Conservation (phyloP, 192 early-diverging fungal species). For the Coemansia sp. region DNA sequence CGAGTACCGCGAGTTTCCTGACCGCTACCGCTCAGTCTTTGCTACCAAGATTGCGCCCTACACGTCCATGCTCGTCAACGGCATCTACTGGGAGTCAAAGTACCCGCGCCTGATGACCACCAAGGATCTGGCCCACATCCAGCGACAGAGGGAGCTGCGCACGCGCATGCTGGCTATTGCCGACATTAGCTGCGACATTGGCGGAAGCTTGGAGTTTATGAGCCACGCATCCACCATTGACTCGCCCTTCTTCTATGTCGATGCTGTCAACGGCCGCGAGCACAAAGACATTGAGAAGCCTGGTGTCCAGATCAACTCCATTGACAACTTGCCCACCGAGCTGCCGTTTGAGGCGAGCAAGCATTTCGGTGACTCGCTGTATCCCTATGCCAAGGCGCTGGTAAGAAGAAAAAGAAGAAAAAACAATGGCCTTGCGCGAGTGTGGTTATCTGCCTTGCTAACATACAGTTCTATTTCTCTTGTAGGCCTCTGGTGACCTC, state of each 20-base stretch:
- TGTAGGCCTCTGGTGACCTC: slow-evolving; percentile 53
- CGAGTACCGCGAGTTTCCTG: slow-evolving; percentile 77
- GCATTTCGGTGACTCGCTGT: slow-evolving; percentile 85
- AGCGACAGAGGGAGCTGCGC: slow-evolving; percentile 59
- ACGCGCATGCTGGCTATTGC: slow-evolving; percentile 79
- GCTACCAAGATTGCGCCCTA: slow-evolving; percentile 90
- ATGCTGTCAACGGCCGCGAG: slow-evolving; percentile 63
- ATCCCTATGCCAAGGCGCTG: slow-evolving; percentile 77
- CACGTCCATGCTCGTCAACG: slow-evolving; percentile 83
- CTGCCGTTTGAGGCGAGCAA: slow-evolving; percentile 91
- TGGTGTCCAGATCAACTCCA: slow-evolving; percentile 96
- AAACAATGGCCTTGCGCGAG: no score
- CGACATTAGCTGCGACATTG: slow-evolving; percentile 93
- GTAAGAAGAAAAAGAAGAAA: no score
- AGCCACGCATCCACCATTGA: slow-evolving; percentile 86
- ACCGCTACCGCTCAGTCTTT: slow-evolving; percentile 74
- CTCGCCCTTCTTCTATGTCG: slow-evolving; percentile 87
- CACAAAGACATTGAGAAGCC: slow-evolving; percentile 75
- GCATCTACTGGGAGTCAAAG: slow-evolving; percentile 87
- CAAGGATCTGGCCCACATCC: slow-evolving; percentile 71
- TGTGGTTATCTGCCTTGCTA: neutral
- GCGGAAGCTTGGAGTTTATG: slow-evolving; percentile 94
- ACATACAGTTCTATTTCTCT: neutral
- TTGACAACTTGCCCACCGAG: slow-evolving; percentile 96
- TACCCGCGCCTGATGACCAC: slow-evolving; percentile 90